Evolutionary conservation across 305 asterid genomes (phyloP).

Genomic region (Solanum hybrid): DNA sequence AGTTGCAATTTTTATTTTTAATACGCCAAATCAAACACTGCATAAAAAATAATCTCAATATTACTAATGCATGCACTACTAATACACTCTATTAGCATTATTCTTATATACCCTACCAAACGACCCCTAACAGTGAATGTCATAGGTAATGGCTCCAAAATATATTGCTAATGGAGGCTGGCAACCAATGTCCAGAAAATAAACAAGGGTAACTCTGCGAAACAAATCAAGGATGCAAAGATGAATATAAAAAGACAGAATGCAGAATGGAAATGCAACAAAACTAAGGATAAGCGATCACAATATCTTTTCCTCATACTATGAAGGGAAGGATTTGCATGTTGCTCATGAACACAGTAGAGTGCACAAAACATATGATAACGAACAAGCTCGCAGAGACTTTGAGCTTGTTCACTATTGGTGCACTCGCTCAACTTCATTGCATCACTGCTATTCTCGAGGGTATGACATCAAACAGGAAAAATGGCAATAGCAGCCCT

Average conservation of each 20-base stretch:
- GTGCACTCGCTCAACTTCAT: neutral
- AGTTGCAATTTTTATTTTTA: neutral
- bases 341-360: neutral
- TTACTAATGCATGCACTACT: neutral
- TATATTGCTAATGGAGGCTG: neutral
- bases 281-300: neutral
- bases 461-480: neutral
- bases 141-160: neutral
- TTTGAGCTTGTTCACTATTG: neutral
- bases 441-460: neutral
- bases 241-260: neutral
- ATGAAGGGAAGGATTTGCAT: neutral
- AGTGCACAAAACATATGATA: neutral
- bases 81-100: neutral
- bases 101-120: neutral
- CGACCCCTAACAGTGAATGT: neutral
- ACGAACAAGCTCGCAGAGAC: neutral
- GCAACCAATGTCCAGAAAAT: neutral
- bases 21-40: neutral
- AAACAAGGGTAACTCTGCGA: neutral
- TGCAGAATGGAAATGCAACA: neutral
- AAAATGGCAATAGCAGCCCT: neutral
- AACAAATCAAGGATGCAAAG: neutral
- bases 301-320: neutral
- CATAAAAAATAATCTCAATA: neutral